Percentiles rank a stretch among this genome's conserved stretches.
Conservation (phyloP, 768 basidiomycete species). For the Dacryopinax spathularia region DNA sequence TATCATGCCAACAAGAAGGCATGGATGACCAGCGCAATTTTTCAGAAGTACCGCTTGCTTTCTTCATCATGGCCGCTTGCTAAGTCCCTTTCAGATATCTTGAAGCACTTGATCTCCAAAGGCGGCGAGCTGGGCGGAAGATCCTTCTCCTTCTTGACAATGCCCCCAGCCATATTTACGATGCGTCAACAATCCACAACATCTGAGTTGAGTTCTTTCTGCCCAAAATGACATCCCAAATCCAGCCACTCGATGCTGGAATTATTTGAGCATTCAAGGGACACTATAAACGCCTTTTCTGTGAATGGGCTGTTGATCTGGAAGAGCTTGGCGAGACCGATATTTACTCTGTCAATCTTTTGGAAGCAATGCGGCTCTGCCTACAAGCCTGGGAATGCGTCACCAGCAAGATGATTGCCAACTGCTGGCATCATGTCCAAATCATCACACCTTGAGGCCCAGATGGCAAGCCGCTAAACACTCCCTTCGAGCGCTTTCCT, state of each 20-base stretch:
- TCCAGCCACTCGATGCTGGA: slow-evolving; percentile 14
- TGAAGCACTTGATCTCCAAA: background rate
- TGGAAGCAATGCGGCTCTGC: slow-evolving; percentile 28
- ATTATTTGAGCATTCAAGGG: slow-evolving; percentile 17
- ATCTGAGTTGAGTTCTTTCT: slow-evolving; percentile 7
- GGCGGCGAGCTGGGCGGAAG: slow-evolving; percentile 6
- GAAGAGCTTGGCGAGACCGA: slow-evolving; percentile 3
- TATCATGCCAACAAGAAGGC: slow-evolving; percentile 6
- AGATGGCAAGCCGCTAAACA: too few species aligned
- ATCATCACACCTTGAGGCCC: slow-evolving; percentile 21
- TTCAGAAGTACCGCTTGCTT: too few species aligned
- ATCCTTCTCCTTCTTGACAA: slow-evolving; percentile 12
- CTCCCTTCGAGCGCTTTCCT: too few species aligned
- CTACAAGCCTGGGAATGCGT: slow-evolving; percentile 26
- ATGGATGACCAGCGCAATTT: slow-evolving; percentile 6
- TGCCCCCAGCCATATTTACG: slow-evolving; percentile 6
- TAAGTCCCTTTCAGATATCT: background rate
- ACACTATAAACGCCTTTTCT: slow-evolving; percentile 23
- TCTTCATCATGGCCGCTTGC: background rate
- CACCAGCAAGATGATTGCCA: slow-evolving; percentile 22
- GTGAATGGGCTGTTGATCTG: slow-evolving; percentile 21
- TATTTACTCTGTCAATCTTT: slow-evolving; percentile 30
- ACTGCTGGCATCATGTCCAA: slow-evolving; percentile 29
- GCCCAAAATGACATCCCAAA: slow-evolving; percentile 13
- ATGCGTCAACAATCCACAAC: background rate